Percentiles rank a stretch among this genome's conserved stretches.
Conservation (phyloP, 2,329 filamentous ascomycete genomes). For the Chrysoporthe austroafricana region DNA sequence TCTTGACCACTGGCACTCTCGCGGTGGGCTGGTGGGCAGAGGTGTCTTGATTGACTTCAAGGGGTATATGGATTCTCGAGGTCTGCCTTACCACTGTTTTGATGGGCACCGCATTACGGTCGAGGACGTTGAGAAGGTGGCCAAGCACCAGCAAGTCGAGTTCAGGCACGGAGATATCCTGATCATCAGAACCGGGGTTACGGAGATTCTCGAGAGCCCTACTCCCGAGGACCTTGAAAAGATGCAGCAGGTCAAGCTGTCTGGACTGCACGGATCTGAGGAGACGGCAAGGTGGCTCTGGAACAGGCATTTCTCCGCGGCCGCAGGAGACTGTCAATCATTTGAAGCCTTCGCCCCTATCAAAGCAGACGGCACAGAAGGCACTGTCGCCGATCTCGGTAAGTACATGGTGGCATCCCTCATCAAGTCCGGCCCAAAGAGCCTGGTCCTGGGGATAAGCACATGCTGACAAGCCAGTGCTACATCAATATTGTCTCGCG, state of each 20-base stretch:
- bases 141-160: constrained; percentile 39
- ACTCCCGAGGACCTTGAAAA: constrained; percentile 41
- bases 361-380: constrained; percentile 44
- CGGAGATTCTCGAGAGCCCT: constrained; percentile 45
- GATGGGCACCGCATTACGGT: constrained; percentile 28
- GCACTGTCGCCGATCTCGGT: constrained; percentile 43
- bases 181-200: constrained; percentile 44
- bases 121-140: constrained; percentile 39
- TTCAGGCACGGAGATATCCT: constrained; percentile 44
- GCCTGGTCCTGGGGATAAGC: not conserved
- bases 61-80: constrained; percentile 27
- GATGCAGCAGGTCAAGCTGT: constrained; percentile 35
- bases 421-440: not conserved
- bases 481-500: constrained; percentile 54
- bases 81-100: constrained; percentile 10
- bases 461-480: constrained; percentile 36
- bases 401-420: constrained; percentile 29
- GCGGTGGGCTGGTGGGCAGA: constrained; percentile 47
- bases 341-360: constrained; percentile 68
- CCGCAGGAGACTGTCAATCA: constrained; percentile 63
- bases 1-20: constrained; percentile 37
- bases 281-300: constrained; percentile 68
- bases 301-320: constrained; percentile 69
- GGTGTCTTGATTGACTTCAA: constrained; percentile 51
- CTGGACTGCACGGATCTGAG: constrained; percentile 50